These are phyloP conservation scores for Boeremia lycopersici DNA, from an alignment of 2,329 filamentous ascomycete genomes.

Conservation along the genomic window DNA sequence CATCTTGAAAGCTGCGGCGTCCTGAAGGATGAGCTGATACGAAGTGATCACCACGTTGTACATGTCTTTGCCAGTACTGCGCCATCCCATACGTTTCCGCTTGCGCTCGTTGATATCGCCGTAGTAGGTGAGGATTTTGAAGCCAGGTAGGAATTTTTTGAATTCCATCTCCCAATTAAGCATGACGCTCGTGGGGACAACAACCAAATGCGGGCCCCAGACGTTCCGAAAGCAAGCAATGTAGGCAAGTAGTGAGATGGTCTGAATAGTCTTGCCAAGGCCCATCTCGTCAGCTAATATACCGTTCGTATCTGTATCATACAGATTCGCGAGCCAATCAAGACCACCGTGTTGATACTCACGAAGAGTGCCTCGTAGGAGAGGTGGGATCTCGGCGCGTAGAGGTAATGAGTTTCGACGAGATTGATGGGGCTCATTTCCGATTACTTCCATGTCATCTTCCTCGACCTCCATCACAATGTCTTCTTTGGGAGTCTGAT, in stretches of 20 bases:
- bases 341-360: constrained; percentile 98
- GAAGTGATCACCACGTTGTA: constrained; percentile 99
- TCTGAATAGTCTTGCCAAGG: constrained; percentile 97
- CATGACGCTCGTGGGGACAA: constrained; percentile 97
- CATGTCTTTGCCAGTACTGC: constrained; percentile 73
- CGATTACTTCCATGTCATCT: constrained; percentile 22
- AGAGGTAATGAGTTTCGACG: constrained; percentile 39
- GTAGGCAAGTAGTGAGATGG: constrained; percentile 90
- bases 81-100: constrained; percentile 90
- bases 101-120: constrained; percentile 91
- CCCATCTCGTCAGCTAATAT: constrained; percentile 99
- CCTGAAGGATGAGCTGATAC: constrained; percentile 93
- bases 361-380: constrained; percentile 85
- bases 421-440: constrained; percentile 25
- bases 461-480: constrained; percentile 20
- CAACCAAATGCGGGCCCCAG: constrained; percentile 94
- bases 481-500: constrained; percentile 15
- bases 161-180: constrained; percentile 99
- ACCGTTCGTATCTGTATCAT: constrained; percentile 90
- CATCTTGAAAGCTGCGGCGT: constrained; percentile 91
- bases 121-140: constrained; percentile 98
- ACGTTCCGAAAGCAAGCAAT: constrained; percentile 87
- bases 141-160: constrained; percentile 97
- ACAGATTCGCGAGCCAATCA: constrained; percentile 94
- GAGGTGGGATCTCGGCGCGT: constrained; percentile 53